Evolutionary conservation across 2,329 filamentous ascomycete species (phyloP), one percentile per base, ranked within the genome.

Genomic region (Cryphonectria parasitica): DNA sequence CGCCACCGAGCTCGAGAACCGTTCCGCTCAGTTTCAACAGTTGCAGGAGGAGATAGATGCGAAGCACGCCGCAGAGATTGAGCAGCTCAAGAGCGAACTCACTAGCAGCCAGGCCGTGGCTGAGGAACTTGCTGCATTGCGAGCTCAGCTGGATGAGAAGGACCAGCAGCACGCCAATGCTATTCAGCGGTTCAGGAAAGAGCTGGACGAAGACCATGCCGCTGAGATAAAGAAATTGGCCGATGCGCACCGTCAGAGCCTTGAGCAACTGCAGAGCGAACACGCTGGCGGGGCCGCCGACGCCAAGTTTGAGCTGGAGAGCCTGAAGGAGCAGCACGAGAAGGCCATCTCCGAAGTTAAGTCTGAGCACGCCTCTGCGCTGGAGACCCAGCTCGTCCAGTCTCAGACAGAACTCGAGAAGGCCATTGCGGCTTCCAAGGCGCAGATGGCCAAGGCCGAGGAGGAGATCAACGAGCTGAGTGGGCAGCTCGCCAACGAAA

Each of bases 401-500:
- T 78, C 80, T 70, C 80, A 82, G 67, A 73, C 75, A 0, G 78
- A 81, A 25, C 76, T 82, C 17, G 79, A 84, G 67, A 75, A 75
- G 10, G 77, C 83, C 34, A 75, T 83, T 39, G 76, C 75, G 2
- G 74, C 79, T 17, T 74, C 77, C 36, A 82, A 84, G 74, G 80
- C 81, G 49, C 79, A 83, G 28, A 79, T 87, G 22, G 79, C 77
- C 66, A 84, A 85, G 76, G 77, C 82, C 2, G 80, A 86, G 73
- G 78, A 80, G 39, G 87, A 89, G 74, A 77, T 82, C 43, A 82
- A 84, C 73, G 81, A 84, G 34, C 78, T 89, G 73, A 83, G 84
- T 69, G 84, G 85, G 74, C 83, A 86, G 74, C 84, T 90, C 58
- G 88, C 86, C 2, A 82, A 85, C 64, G 86, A 87, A 74, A 89